Evolutionary conservation across 1,139 yeast species (phyloP), one percentile per base, ranked within the genome.

Genomic region (Yamadazyma songkhlaensis): DNA sequence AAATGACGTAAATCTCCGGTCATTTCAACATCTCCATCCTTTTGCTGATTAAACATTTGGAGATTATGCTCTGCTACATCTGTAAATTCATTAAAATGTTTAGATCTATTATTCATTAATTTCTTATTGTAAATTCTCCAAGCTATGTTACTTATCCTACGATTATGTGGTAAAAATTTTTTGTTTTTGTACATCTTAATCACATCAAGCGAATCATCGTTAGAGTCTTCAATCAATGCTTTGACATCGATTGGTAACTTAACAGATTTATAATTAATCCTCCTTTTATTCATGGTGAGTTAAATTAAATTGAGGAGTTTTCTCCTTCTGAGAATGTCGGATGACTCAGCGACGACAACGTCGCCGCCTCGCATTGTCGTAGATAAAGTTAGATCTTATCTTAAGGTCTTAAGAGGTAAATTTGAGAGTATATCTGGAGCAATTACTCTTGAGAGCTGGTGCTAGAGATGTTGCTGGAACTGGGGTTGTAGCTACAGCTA

Each of bases 81-180:
- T 9, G 6, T 13, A 4, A 27, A 6, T 6, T 11, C n/a, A 11
- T 27, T 13, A 2, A 3, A 9, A 12, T 17, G 12, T 10, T 13
- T 24, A 3, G 13, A 22, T 9, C 24, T 12, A 25, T 15, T 4
- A 15, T 8, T 20, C 9, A 9, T 14, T n/a, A 38, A 35, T 47
- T 70, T 69, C 32, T 53, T 54, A 49, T 67, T 69, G 37, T 70
- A 74, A 39, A 71, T 68, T 41, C 77, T 53, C 75, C 75, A 70
- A 6, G 77, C 76, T 20, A 71, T 60, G 49, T 71, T 71, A 31
- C 69, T 59, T 20, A 71, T 68, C 34, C 77, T 53, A 43, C 65
- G 61, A 48, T 64, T 64, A 49, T 71, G 71, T 9, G 77, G 77
- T 39, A 71, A 53, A 46, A 66, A 69, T 39, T 51, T 53, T 51